Conservation (phyloP, 441 rosid species). For the Adansonia grandidieri region DNA sequence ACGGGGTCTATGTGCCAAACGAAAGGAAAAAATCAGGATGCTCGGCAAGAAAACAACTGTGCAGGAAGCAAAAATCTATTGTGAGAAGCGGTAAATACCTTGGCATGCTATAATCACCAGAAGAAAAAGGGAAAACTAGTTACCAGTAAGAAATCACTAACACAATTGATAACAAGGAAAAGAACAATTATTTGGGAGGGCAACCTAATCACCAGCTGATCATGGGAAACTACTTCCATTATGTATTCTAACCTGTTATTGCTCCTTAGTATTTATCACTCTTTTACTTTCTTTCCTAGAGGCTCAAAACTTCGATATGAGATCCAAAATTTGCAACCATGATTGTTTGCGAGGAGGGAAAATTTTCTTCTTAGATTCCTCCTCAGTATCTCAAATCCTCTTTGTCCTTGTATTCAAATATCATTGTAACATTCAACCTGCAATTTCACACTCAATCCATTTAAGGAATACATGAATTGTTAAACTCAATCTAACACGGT, state of each 20-base stretch:
- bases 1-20: background rate
- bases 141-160: background rate
- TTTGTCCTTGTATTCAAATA: background rate
- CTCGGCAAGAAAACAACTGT: background rate
- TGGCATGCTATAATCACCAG: background rate
- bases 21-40: background rate
- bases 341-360: background rate
- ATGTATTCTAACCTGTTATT: background rate
- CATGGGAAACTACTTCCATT: background rate
- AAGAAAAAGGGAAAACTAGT: too few species aligned
- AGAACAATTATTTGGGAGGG: background rate
- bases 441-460: background rate
- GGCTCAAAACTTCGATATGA: background rate
- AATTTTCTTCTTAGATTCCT: background rate
- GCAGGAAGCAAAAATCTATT: background rate
- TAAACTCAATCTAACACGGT: background rate
- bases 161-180: background rate
- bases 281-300: background rate
- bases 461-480: background rate
- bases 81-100: background rate
- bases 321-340: background rate
- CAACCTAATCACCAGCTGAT: background rate
- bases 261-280: background rate
- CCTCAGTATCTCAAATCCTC: background rate
- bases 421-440: background rate